phyloP scores from a whole-genome alignment of 768 basidiomycete species.

The Cubamyces sp. region DNA sequence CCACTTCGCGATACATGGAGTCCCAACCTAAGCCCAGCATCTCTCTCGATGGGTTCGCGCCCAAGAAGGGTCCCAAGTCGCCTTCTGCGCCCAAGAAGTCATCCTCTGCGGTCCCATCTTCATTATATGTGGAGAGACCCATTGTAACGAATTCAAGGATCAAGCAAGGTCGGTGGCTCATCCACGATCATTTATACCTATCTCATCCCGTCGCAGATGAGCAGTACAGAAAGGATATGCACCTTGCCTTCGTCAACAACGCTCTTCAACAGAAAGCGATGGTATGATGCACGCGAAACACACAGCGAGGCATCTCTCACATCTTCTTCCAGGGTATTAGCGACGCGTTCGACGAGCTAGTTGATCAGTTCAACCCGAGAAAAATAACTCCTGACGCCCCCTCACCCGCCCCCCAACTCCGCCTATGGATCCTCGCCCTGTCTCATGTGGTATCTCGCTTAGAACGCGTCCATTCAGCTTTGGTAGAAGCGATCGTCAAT shows the following conservation, averaged over 20 bases:
- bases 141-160: conserved; percentile 81
- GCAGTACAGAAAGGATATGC: conserved; percentile 79
- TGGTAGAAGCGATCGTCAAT: conserved; percentile 85
- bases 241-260: conserved; percentile 80
- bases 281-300: conserved; percentile 45
- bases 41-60: conserved; percentile 45
- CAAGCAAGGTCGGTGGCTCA: conserved; percentile 48
- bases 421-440: conserved; percentile 83
- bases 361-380: conserved; percentile 78
- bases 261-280: conserved; percentile 74
- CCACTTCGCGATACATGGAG: conserved; percentile 51
- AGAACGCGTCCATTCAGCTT: conserved; percentile 74
- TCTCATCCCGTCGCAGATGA: conserved; percentile 49
- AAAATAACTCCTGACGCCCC: conserved; percentile 38
- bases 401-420: conserved; percentile 56
- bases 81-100: conserved; percentile 24
- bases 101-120: conserved; percentile 32
- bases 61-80: conserved; percentile 41
- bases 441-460: conserved; percentile 92
- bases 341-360: conserved; percentile 85
- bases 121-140: conserved; percentile 46
- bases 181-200: not conserved
- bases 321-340: conserved; percentile 59
- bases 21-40: conserved; percentile 39
- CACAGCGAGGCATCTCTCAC: conserved; percentile 22